Evolutionary conservation across 768 basidiomycete species (phyloP), one percentile per base, ranked within the genome.

Genomic region (Pulveroboletus sp.): DNA sequence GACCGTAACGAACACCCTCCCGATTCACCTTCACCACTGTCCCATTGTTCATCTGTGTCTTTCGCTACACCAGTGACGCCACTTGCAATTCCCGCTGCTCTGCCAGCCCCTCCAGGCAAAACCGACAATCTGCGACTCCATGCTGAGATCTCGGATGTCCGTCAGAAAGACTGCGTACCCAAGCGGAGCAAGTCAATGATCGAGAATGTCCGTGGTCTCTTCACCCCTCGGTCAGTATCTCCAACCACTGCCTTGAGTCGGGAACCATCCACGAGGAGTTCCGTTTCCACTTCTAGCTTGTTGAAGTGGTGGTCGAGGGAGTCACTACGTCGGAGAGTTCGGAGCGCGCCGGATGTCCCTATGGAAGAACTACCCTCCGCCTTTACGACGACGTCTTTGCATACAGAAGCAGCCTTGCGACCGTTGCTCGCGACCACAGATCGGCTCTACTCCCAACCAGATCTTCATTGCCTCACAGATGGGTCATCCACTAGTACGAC

Each of bases 191-290:
- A 76, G 23, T 82, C 80, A 13, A 74, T 87, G 65, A 77, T 82
- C 40, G 80, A 76, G 54, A 83, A 81, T 56, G 79, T 86, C 48
- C 78, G 74, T 56, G 79, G 73, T 17, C 71, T 87, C 45, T 85
- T 87, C 57, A 67, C 72, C 23, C 70, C 79, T 43, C 77, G 76
- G 1, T 65, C 79, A 5, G 49, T 60, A 13, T 74, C 78, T 14
- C 71, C 78, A 6, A 58, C 68, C 38, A 54, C 66, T 29, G 55
- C 66, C 6, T 50, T 71, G 53, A 60, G 56, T 40, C 62, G 61
- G 9, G 60, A 58, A 23, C 43, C 59, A 20, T 70, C 68, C 29
- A 49, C 57, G 13, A 57, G 58, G 35, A 59, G 62, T 48, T 63
- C 55, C 42, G 68, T 54, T 43, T 63, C 65, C 22, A 60, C 54